Evolutionary conservation across 306 rosid genomes (phyloP).

Genomic region (Ochetophila trinervis): DNA sequence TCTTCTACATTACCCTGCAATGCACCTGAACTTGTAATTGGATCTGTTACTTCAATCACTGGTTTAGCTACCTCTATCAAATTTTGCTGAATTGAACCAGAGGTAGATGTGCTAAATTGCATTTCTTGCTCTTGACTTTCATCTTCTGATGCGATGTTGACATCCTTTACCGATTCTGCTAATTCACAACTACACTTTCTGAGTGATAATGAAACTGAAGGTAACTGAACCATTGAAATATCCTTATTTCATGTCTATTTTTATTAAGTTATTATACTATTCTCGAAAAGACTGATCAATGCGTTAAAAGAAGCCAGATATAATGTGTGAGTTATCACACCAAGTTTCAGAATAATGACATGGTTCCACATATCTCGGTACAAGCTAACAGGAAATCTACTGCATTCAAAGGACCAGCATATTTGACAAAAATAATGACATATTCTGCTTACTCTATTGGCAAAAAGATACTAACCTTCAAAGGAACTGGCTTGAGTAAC

Average conservation of each 20-base stretch:
- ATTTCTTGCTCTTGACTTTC: slow-evolving; percentile 36
- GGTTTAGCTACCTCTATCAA: slow-evolving; percentile 31
- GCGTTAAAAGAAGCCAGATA: neutral
- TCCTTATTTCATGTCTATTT: neutral
- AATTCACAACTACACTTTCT: neutral
- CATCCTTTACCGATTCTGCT: slow-evolving; percentile 33
- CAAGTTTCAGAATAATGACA: neutral
- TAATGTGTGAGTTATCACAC: neutral
- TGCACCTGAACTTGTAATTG: slow-evolving; percentile 29
- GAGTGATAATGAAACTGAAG: neutral
- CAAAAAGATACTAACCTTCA: slow-evolving; percentile 45
- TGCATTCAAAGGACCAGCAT: neutral
- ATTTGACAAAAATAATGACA: neutral
- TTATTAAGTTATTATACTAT: neutral
- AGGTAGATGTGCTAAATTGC: slow-evolving; percentile 33
- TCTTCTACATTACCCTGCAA: slow-evolving; percentile 27
- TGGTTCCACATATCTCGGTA: neutral
- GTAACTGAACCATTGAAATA: neutral
- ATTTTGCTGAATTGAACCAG: slow-evolving; percentile 31
- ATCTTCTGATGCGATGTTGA: slow-evolving; percentile 32
- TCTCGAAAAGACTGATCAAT: neutral
- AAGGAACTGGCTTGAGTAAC: slow-evolving; percentile 44
- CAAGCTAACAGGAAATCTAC: neutral
- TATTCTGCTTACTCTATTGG: neutral
- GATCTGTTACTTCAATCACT: slow-evolving; percentile 33